Base-by-base conservation (phyloP, 2,329 filamentous ascomycete genomes). In the Waltergamsia citrina region DNA sequence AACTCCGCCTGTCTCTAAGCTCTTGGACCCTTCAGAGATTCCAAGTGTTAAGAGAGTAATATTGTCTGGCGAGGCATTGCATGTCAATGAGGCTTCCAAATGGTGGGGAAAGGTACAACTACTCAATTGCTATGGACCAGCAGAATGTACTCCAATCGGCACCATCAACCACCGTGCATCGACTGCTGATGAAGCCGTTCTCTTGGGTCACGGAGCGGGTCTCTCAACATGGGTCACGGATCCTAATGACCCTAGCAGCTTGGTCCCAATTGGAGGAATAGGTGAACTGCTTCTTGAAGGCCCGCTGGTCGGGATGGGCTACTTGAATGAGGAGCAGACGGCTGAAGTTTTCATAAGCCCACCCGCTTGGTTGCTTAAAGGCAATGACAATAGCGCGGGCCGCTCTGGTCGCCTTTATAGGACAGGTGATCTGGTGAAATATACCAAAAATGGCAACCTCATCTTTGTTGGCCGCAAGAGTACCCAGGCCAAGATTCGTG, bases 401-500 rank as follows among this genome's bases (percentile, higher is more conserved):
- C 65, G 65, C 3, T 54, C 60, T 6, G 43, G 63, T 2, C 49
- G 47, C 4, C 38, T 60, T 2, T 71, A 69, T 44, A 62, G 60
- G 38, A 69, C 66, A 1, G 67, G 67, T 7, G 67, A 71, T 38
- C 48, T 71, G 16, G 67, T 53, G 1, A 51, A 44, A 23, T 65
- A 65, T 19, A 43, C 54, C 16, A 45, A 49, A 0, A 55, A 67
- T 35, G 60, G 62, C 1, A 44, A 42, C 5, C 44, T 71, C 7
- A 38, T 52, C 0, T 69, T 62, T 28, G 42, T 70, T 24, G 71
- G 71, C 14, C 59, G 74, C 7, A 72, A 71, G 41, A 72, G 72
- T 77, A 41, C 62, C 61, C 0, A 72, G 76, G 44, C 62, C 75
- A 34, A 78, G 78, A 48, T 51, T 77, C 10, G 59, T 15, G 77